These are phyloP conservation scores for Podaxis pistillaris DNA, from an alignment of 768 basidiomycete genomes.

Conservation along the genomic window DNA sequence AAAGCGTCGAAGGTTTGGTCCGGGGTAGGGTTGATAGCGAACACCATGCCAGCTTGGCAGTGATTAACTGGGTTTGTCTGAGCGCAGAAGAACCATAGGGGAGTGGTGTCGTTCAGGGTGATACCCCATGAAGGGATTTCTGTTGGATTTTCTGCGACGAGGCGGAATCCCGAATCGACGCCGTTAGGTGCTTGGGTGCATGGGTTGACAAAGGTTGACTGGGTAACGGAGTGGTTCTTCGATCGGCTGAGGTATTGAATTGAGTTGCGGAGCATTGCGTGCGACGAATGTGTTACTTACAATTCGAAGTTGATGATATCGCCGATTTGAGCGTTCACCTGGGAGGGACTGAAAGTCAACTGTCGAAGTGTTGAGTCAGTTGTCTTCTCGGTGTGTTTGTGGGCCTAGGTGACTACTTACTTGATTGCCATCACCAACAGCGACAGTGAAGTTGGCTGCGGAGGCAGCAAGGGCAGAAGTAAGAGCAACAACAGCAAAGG, in stretches of 20 bases:
- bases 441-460: conserved; percentile 35
- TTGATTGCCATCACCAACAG: conserved; percentile 39
- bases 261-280: background rate
- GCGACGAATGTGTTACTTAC: conserved; percentile 27
- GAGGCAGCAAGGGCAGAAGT: conserved; percentile 36
- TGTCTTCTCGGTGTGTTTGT: background rate
- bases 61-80: conserved; percentile 43
- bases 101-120: conserved; percentile 43
- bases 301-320: conserved; percentile 57
- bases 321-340: conserved; percentile 38
- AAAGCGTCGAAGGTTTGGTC: conserved; percentile 47
- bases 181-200: conserved; percentile 40
- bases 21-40: conserved; percentile 52
- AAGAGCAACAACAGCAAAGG: conserved; percentile 36
- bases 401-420: conserved; percentile 21
- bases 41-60: conserved; percentile 59
- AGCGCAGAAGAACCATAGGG: conserved; percentile 64
- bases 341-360: conserved; percentile 38
- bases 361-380: conserved; percentile 16
- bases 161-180: conserved; percentile 52
- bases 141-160: conserved; percentile 30
- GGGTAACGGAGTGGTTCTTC: conserved; percentile 56
- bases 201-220: conserved; percentile 57
- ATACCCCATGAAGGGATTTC: conserved; percentile 43
- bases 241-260: conserved; percentile 25